A percentile compares a stretch with the other conserved stretches of the same genome.
Evolutionary conservation across 2,329 filamentous ascomycete genomes (phyloP).

Genomic region (Tolypocladium album): DNA sequence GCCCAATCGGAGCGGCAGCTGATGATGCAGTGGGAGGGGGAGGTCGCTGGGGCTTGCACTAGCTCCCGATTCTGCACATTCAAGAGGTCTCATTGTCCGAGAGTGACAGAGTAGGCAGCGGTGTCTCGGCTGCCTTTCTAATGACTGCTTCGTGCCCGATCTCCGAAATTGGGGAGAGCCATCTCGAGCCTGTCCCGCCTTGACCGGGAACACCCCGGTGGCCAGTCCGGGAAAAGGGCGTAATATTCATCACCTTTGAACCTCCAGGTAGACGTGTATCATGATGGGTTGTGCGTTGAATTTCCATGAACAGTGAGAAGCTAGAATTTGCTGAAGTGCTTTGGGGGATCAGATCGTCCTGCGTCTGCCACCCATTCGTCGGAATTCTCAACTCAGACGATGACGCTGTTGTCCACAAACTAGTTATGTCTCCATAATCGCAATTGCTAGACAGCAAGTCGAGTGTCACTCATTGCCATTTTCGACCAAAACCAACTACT

Average conservation of each 20-base stretch:
- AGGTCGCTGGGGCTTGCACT: background rate
- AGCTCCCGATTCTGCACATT: background rate
- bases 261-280: too few relatives aligned
- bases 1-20: background rate
- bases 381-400: too few relatives aligned
- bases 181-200: background rate
- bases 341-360: constrained; percentile 8
- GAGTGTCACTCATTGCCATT: constrained; percentile 10
- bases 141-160: background rate
- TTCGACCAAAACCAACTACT: too few relatives aligned
- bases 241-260: too few relatives aligned
- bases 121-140: background rate
- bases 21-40: background rate
- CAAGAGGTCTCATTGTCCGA: background rate
- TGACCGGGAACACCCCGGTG: background rate
- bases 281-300: too few relatives aligned
- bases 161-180: background rate
- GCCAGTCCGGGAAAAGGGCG: too few relatives aligned
- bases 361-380: constrained; percentile 10
- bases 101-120: background rate
- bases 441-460: constrained; percentile 9
- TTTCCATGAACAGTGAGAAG: background rate
- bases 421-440: constrained; percentile 16
- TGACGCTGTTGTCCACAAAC: constrained; percentile 21
- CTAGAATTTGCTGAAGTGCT: too few relatives aligned